Percentiles rank a stretch among this genome's conserved stretches.
phyloP scores from a whole-genome alignment of 345 rosid species.

The Anacardium occidentale region DNA sequence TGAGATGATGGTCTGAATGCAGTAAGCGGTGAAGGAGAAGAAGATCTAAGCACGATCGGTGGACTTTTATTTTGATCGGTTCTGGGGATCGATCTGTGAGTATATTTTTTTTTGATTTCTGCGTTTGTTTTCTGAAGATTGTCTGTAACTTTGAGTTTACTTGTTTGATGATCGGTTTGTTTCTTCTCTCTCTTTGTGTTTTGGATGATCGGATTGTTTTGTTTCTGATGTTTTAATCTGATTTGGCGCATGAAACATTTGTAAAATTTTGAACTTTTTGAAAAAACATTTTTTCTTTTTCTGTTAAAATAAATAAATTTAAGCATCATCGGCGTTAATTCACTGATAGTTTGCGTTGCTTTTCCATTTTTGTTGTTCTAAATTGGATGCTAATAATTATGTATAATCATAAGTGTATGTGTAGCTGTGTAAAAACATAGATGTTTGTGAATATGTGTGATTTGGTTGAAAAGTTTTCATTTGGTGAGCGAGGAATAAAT shows the following conservation, averaged over 20 bases:
- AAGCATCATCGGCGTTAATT: neutral
- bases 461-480: neutral
- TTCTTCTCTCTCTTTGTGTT: conserved; percentile 9
- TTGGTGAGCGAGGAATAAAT: conserved; percentile 14
- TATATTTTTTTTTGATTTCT: conserved; percentile 24
- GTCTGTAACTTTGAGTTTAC: conserved; percentile 16
- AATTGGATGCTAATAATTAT: neutral
- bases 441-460: neutral
- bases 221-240: conserved; percentile 11
- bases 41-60: conserved; percentile 37
- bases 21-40: conserved; percentile 1
- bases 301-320: neutral
- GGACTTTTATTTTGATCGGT: conserved; percentile 19
- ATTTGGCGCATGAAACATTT: conserved; percentile 5
- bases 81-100: conserved; percentile 56
- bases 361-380: neutral
- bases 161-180: conserved; percentile 36
- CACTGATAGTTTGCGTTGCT: conserved; percentile 1
- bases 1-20: conserved; percentile 7
- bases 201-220: conserved; percentile 37
- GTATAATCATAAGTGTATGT: neutral
- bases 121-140: conserved; percentile 20
- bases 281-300: neutral
- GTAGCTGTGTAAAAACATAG: neutral
- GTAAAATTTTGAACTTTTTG: neutral